Evolutionary conservation across 129 eudicot species (phyloP).

Genomic region (Ambrosia artemisiifolia): DNA sequence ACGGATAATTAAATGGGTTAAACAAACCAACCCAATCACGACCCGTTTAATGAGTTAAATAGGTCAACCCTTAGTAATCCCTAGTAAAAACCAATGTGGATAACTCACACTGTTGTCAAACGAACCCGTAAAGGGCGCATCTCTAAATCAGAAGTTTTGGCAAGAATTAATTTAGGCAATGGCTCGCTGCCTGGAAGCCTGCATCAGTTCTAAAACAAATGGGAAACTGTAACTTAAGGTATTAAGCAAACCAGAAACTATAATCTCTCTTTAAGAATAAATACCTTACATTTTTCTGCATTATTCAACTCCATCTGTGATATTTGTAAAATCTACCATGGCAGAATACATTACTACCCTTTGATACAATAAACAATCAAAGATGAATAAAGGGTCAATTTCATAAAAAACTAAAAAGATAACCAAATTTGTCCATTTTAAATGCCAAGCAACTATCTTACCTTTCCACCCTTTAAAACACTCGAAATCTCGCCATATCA

Average conservation of each 20-base stretch:
- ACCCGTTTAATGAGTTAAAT: too few species aligned
- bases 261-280: slow-evolving; percentile 8
- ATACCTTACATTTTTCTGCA: slow-evolving; percentile 49
- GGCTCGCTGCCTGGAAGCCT: slow-evolving; percentile 65
- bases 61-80: too few species aligned
- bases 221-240: slow-evolving; percentile 6
- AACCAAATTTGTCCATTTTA: background rate
- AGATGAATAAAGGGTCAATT: background rate
- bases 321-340: slow-evolving; percentile 29
- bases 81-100: background rate
- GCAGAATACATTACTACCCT: slow-evolving; percentile 14
- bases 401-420: background rate
- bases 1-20: too few species aligned
- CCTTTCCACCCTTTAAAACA: background rate
- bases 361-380: background rate
- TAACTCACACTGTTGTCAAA: slow-evolving; percentile 31
- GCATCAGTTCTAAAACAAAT: slow-evolving; percentile 55
- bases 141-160: slow-evolving; percentile 66
- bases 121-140: slow-evolving; percentile 69
- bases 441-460: background rate
- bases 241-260: slow-evolving; percentile 2
- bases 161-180: slow-evolving; percentile 72
- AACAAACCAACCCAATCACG: too few species aligned
- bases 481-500: background rate
- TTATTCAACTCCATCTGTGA: slow-evolving; percentile 26